Evolutionary conservation across 148 eudicot genomes (phyloP).

Genomic region (Amaranthus palmeri): DNA sequence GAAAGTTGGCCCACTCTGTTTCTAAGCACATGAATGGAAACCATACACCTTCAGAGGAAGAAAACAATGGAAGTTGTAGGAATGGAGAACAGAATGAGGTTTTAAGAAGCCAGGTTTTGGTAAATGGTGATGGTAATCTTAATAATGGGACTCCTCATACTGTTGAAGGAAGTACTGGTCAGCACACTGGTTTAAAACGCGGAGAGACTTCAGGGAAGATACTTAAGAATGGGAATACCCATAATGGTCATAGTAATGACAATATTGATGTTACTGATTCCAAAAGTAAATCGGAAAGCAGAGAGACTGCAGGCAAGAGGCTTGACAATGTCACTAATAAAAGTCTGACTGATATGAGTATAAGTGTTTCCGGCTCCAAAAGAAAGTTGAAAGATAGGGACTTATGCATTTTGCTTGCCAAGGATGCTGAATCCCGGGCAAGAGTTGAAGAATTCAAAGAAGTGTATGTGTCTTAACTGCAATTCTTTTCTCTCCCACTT

Average conservation of each 20-base stretch:
- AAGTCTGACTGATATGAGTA: constrained; percentile 25
- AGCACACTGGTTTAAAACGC: constrained; percentile 23
- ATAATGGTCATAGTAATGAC: constrained; percentile 35
- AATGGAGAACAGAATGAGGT: constrained; percentile 25
- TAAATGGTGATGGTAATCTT: constrained; percentile 47
- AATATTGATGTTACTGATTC: constrained; percentile 28
- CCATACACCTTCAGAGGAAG: constrained; percentile 14
- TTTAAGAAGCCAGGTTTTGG: constrained; percentile 26
- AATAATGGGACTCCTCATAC: constrained; percentile 24
- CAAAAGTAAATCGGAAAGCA: constrained; percentile 47
- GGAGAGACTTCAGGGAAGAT: constrained; percentile 13
- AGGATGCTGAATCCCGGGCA: constrained; percentile 45
- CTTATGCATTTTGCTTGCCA: constrained; percentile 50
- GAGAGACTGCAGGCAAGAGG: constrained; percentile 23
- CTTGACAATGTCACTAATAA: constrained; percentile 17
- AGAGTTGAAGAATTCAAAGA: constrained; percentile 56
- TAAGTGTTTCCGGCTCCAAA: constrained; percentile 31
- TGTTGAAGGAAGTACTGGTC: constrained; percentile 27
- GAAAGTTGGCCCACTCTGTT: constrained; percentile 24
- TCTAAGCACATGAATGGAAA: constrained; percentile 36
- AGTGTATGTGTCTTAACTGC: constrained; percentile 42
- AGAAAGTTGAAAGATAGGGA: constrained; percentile 49
- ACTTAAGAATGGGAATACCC: constrained; percentile 12
- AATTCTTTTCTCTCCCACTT: not conserved
- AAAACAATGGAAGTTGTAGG: constrained; percentile 30